Base-by-base conservation (phyloP, 768 basidiomycete species). In the Boletellus sp. region DNA sequence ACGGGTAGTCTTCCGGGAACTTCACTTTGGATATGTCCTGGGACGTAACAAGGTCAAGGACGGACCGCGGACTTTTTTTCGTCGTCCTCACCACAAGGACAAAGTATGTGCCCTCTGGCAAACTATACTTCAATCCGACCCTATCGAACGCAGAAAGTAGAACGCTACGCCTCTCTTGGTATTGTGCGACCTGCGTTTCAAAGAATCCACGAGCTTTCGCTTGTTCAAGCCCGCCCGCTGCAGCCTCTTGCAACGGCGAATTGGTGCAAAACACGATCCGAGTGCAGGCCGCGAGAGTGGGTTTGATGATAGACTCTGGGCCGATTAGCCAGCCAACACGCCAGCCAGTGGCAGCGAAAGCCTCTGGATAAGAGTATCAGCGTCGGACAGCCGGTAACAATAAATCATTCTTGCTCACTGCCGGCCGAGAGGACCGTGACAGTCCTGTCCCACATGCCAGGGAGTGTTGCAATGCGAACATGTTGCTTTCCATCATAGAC, bases 401-500 rank as follows among this genome's bases (percentile, higher is more conserved):
- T 28, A 32, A 31, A 33, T 10, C 28, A 11, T 45, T 36, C 31
- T 16, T 6, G 69, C 84, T 72, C 70, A 92, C 92, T 95, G 58
- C 94, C 94, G 24, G 90, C 94, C n/a, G 92, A 94, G 35, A 88
- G 84, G 47, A 97, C 90, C 7, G 95, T 97, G 37, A 99, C 84
- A 0, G 96, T 99, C 38, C 96, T 84, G 57, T 97, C 90, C 94
- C 94, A 98, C 90, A 98, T 96, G 19, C 93, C 91, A 6, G 94
- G 94, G n/a, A 99, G 77, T 32, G 75, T 90, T 4, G 95, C 94
- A 59, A 98, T 87, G 47, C 95, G 85, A 47, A 94, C 75, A 67
- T 99, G 96, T 61, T 95, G 85, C 61, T 86, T 85, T 32, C 78
- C 81, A 58, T 94, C 90, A 58, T 86, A 96, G 15, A 94, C 82